Evolutionary conservation across 2,329 filamentous ascomycete genomes (phyloP).

Genomic region (Penicillium polonicum): DNA sequence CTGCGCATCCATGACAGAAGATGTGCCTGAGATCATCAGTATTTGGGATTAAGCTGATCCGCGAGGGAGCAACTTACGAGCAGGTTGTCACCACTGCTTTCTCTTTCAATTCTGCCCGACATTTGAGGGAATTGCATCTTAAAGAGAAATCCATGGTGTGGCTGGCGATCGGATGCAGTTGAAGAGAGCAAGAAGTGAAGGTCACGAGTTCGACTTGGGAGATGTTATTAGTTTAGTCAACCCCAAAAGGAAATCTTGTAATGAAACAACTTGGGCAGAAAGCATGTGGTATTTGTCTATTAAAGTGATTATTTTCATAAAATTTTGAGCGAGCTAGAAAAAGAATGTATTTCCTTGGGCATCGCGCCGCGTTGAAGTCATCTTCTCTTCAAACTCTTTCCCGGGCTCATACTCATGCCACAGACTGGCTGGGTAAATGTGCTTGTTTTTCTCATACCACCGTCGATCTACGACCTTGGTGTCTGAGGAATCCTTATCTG

Average conservation of each 20-base stretch:
- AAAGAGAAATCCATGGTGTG: constrained; percentile 68
- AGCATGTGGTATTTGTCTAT: constrained; percentile 10
- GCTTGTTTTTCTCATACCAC: constrained; percentile 98
- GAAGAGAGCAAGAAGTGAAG: constrained; percentile 8
- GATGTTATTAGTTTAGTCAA: not conserved
- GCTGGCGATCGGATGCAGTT: constrained; percentile 10
- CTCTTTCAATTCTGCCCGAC: constrained; percentile 66
- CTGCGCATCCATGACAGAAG: constrained; percentile 76
- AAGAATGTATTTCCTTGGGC: constrained; percentile 91
- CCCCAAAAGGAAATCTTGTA: not conserved
- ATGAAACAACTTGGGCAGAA: not conserved
- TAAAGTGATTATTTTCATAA: constrained; percentile 15
- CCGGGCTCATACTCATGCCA: constrained; percentile 95
- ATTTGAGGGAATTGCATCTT: constrained; percentile 77
- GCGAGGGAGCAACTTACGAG: constrained; percentile 55
- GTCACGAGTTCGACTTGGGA: constrained; percentile 8
- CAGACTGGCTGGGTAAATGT: constrained; percentile 92
- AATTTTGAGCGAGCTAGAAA: constrained; percentile 49
- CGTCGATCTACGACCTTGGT: constrained; percentile 95
- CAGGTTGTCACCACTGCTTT: constrained; percentile 84
- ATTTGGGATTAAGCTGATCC: not conserved
- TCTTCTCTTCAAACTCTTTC: constrained; percentile 67
- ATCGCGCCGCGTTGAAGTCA: constrained; percentile 73
- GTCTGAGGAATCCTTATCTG: constrained; percentile 69
- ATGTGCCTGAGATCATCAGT: constrained; percentile 63